Conservation (phyloP, 1,284 basidiomycete species). For the Fomitiporia mediterranea region DNA sequence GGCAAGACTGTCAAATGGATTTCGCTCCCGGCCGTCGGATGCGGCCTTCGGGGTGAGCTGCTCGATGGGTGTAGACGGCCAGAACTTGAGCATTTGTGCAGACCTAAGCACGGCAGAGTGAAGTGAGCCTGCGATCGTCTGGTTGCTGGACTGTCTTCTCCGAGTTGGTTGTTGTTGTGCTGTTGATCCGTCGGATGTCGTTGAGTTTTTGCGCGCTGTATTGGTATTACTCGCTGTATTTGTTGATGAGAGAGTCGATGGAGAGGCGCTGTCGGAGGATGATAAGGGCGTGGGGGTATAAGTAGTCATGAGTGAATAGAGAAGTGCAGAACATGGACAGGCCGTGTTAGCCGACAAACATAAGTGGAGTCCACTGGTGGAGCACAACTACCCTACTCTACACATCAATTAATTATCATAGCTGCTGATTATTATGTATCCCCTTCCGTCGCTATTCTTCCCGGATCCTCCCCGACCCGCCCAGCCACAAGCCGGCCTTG, state of each 20-base stretch:
- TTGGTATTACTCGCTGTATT: too few species aligned
- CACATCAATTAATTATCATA: too few species aligned
- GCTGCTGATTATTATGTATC: conserved; percentile 23
- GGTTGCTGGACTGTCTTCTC: too few species aligned
- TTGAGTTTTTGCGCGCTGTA: too few species aligned
- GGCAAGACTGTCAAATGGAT: conserved; percentile 61
- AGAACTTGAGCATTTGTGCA: conserved; percentile 59
- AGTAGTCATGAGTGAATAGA: conserved; percentile 2
- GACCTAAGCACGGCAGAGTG: conserved; percentile 16
- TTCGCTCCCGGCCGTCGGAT: conserved; percentile 50
- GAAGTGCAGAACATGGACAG: background rate
- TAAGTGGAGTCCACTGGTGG: background rate
- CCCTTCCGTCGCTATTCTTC: conserved; percentile 16
- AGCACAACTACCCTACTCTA: background rate
- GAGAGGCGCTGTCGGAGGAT: too few species aligned
- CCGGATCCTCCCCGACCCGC: conserved; percentile 21
- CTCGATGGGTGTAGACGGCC: conserved; percentile 55
- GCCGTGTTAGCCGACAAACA: conserved; percentile 1
- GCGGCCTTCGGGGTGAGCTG: conserved; percentile 69
- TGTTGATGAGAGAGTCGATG: too few species aligned
- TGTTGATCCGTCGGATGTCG: too few species aligned
- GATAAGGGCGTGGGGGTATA: conserved; percentile 15
- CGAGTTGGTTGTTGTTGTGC: too few species aligned
- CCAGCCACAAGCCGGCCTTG: conserved; percentile 33
- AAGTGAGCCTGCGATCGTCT: conserved; percentile 23